Percentiles rank a stretch among this genome's conserved stretches.
phyloP scores from a whole-genome alignment of 176 grass and related monocot genomes.

The Oropetium thomaeum region DNA sequence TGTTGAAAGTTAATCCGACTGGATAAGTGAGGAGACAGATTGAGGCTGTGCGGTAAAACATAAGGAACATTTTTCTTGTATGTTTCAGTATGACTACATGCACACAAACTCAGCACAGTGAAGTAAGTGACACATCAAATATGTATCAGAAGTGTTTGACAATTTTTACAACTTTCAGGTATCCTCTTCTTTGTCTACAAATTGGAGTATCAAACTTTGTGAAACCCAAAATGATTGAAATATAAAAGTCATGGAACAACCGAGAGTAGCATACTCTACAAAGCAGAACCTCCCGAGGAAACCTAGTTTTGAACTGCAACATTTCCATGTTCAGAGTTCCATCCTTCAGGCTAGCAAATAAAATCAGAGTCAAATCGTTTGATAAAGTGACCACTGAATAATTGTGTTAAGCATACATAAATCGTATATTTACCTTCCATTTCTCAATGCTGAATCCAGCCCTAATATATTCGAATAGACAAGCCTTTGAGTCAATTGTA shows the following conservation, averaged over 20 bases:
- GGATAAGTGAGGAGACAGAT: background rate
- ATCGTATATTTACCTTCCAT: conserved; percentile 75
- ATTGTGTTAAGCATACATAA: conserved; percentile 2
- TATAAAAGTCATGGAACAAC: background rate
- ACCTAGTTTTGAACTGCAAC: conserved; percentile 80
- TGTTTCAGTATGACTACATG: conserved; percentile 1
- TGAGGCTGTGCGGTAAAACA: conserved; percentile 1
- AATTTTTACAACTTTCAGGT: background rate
- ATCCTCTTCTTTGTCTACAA: background rate
- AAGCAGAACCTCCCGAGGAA: conserved; percentile 91
- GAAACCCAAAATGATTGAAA: background rate
- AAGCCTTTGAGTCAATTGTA: conserved; percentile 77
- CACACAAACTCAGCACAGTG: background rate
- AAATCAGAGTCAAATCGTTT: conserved; percentile 8
- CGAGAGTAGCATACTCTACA: conserved; percentile 69
- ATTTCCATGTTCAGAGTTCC: conserved; percentile 95
- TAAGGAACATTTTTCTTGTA: background rate
- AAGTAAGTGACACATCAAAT: background rate
- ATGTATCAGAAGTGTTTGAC: background rate
- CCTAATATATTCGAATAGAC: conserved; percentile 87
- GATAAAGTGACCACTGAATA: background rate
- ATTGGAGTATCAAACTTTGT: background rate
- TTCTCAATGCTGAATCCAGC: conserved; percentile 73
- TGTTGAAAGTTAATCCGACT: conserved; percentile 1
- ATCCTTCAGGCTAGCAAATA: conserved; percentile 75